These are phyloP conservation scores for Boletus nobilissimus DNA, from an alignment of 1,284 basidiomycete species.

Conservation along the genomic window DNA sequence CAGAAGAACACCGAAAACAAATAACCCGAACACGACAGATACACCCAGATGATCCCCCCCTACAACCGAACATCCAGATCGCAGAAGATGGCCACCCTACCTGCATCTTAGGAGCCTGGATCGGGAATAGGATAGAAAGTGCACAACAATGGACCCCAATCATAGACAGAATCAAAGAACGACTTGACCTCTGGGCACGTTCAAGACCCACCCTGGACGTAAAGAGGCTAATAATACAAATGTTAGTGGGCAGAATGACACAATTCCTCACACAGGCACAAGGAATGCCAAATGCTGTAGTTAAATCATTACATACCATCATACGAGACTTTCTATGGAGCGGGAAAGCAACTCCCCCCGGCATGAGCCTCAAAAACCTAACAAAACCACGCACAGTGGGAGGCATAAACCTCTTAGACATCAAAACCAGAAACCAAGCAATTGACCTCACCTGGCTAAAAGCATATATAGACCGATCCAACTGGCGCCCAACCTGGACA, in stretches of 20 bases:
- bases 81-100: conserved; percentile 1
- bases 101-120: conserved; percentile 21
- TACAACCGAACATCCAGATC: neutral
- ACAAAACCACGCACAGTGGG: neutral
- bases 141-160: neutral
- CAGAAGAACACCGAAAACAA: neutral
- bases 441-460: neutral
- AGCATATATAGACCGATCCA: neutral
- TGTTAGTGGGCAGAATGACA: neutral
- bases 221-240: neutral
- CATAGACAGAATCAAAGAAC: conserved; percentile 14
- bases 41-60: neutral
- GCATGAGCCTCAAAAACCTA: neutral
- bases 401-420: neutral
- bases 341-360: neutral
- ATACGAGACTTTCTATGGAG: neutral
- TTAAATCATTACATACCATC: neutral
- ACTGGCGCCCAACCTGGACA: neutral
- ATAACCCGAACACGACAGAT: neutral
- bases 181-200: neutral
- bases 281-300: neutral
- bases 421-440: neutral
- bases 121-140: conserved; percentile 10
- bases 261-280: neutral
- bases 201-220: neutral